phyloP scores from a whole-genome alignment of 345 rosid genomes.

The thale cress (Arabidopsis thaliana) region TAIR10.1 NC_003075.7:14680001-14680500 shows the following conservation, averaged over 20 bases:
- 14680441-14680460: conserved; percentile 88
- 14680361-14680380: conserved; percentile 92
- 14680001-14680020: conserved; percentile 82
- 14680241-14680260: conserved; percentile 83
- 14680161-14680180: conserved; percentile 83
- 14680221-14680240: conserved; percentile 73
- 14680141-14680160: conserved; percentile 11
- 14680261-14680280: conserved; percentile 95
- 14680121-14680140: background rate
- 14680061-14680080: background rate
- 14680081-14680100: background rate
- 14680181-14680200: conserved; percentile 66
- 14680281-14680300: conserved; percentile 82
- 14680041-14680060: conserved; percentile 67
- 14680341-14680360: conserved; percentile 94
- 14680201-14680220: conserved; percentile 99
- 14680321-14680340: conserved; percentile 96
- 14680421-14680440: conserved; percentile 92
- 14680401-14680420: conserved; percentile 97
- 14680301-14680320: conserved; percentile 97
- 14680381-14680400: conserved; percentile 95
- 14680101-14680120: background rate
- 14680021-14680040: conserved; percentile 82
- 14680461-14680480: conserved; percentile 92
- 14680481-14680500: conserved; percentile 87